Evolutionary conservation across 495 filamentous ascomycete genomes (phyloP).

Genomic region (Echria macrotheca): DNA sequence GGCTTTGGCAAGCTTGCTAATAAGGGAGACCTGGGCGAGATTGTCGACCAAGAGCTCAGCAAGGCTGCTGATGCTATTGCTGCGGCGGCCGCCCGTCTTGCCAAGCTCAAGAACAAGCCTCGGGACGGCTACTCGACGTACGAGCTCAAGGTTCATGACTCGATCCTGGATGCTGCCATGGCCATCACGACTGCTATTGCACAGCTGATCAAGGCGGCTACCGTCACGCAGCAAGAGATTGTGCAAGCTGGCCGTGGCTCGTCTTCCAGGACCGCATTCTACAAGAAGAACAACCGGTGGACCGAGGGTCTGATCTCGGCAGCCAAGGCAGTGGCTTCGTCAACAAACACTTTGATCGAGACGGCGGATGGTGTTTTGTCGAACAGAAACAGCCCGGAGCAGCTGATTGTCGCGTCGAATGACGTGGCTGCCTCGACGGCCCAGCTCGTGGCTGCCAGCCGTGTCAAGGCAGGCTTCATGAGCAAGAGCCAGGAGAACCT

Average conservation of each 20-base stretch:
- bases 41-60: constrained; percentile 85
- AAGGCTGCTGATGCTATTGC: constrained; percentile 96
- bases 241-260: constrained; percentile 90
- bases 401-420: constrained; percentile 95
- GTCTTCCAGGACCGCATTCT: constrained; percentile 88
- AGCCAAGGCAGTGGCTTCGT: constrained; percentile 87
- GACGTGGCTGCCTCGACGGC: constrained; percentile 94
- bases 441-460: constrained; percentile 89
- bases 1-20: constrained; percentile 73
- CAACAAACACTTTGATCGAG: constrained; percentile 93
- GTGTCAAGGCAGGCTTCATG: constrained; percentile 97
- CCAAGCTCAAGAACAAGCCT: constrained; percentile 88
- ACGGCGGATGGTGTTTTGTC: constrained; percentile 94
- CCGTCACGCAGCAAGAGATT: constrained; percentile 90
- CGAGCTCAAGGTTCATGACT: constrained; percentile 89
- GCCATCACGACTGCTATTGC: constrained; percentile 96
- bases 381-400: constrained; percentile 85
- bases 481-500: constrained; percentile 89
- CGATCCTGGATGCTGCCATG: constrained; percentile 87
- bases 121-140: constrained; percentile 94
- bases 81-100: constrained; percentile 79
- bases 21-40: constrained; percentile 83
- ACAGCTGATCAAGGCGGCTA: constrained; percentile 93
- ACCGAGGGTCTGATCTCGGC: constrained; percentile 96
- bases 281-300: constrained; percentile 98